These are phyloP conservation scores for Suaeda aralocaspica DNA, from an alignment of 148 eudicot species.

Conservation along the genomic window DNA sequence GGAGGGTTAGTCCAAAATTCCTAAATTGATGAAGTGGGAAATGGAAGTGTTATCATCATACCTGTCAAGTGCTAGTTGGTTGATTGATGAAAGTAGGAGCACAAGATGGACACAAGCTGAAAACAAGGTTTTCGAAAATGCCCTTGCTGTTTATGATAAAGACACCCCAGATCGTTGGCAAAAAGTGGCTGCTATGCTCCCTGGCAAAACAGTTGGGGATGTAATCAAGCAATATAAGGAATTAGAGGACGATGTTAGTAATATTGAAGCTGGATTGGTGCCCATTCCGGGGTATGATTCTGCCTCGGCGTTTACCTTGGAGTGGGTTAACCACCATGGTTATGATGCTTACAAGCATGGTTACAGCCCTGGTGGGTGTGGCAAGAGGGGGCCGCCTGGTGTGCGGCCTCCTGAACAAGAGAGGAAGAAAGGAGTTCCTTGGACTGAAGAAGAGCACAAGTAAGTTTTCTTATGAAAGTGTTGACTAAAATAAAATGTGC, in stretches of 20 bases:
- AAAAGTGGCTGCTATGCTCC: slow-evolving; percentile 75
- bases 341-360: slow-evolving; percentile 51
- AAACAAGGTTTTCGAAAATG: slow-evolving; percentile 88
- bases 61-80: slow-evolving; percentile 59
- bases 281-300: slow-evolving; percentile 59
- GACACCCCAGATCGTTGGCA: slow-evolving; percentile 92
- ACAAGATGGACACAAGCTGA: slow-evolving; percentile 75
- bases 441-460: slow-evolving; percentile 99
- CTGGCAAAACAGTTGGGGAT: slow-evolving; percentile 78
- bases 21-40: slow-evolving; percentile 41
- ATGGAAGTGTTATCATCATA: slow-evolving; percentile 72
- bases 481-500: slow-evolving; percentile 1
- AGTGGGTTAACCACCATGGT: slow-evolving; percentile 62
- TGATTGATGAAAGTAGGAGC: slow-evolving; percentile 51
- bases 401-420: slow-evolving; percentile 68
- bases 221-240: slow-evolving; percentile 78
- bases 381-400: slow-evolving; percentile 42
- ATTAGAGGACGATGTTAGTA: slow-evolving; percentile 76
- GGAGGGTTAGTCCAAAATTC: slow-evolving; percentile 1
- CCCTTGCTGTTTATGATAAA: slow-evolving; percentile 66
- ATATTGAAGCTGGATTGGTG: slow-evolving; percentile 77
- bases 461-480: slow-evolving; percentile 46
- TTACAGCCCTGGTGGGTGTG: slow-evolving; percentile 43
- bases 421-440: slow-evolving; percentile 97
- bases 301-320: slow-evolving; percentile 56